Evolutionary conservation across 495 filamentous ascomycete species (phyloP).

Genomic region (Penicillium cosmopolitanum): DNA sequence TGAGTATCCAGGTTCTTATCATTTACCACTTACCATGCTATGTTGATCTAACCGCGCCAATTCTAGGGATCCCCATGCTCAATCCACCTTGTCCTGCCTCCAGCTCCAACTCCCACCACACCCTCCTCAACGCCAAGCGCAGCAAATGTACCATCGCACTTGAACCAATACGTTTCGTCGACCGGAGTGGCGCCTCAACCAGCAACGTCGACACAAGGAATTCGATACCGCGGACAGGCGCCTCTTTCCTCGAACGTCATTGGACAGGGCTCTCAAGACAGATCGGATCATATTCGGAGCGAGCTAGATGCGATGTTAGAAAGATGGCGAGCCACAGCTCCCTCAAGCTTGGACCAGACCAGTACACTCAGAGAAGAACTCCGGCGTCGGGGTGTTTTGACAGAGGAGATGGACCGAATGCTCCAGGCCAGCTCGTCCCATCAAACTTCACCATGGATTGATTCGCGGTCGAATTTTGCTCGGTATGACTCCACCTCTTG

Average conservation of each 20-base stretch:
- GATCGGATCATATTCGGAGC: not conserved
- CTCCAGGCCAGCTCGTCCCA: not conserved
- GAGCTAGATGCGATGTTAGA: not conserved
- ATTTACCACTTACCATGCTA: not conserved
- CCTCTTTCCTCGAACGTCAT: not conserved
- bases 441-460: not conserved
- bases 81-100: slow-evolving; percentile 35
- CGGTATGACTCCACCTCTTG: not conserved
- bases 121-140: slow-evolving; percentile 4
- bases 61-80: slow-evolving; percentile 33
- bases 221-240: slow-evolving; percentile 17
- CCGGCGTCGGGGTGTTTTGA: not conserved
- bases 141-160: too few species aligned
- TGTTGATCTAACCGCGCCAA: slow-evolving; percentile 35
- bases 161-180: slow-evolving; percentile 7
- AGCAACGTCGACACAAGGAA: slow-evolving; percentile 7
- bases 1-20: slow-evolving; percentile 37
- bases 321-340: not conserved
- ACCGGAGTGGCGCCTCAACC: not conserved
- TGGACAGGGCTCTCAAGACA: not conserved
- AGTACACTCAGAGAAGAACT: not conserved
- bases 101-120: slow-evolving; percentile 40
- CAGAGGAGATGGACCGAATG: not conserved
- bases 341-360: not conserved
- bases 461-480: not conserved